Evolutionary conservation across 2,329 filamentous ascomycete species (phyloP).

Genomic region (Aureobasidium subglaciale): DNA sequence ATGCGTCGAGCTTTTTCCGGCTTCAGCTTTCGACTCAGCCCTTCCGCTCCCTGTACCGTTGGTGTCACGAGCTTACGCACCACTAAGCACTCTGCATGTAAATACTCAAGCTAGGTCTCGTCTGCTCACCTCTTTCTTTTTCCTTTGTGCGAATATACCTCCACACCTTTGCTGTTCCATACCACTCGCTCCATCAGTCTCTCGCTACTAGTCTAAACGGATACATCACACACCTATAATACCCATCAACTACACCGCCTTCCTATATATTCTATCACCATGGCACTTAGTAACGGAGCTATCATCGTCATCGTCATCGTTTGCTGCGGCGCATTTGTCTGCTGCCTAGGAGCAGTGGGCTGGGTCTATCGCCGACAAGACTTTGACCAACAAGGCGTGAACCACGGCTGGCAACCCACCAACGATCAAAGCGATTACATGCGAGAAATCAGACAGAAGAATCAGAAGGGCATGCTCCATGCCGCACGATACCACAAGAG

Average conservation of each 20-base stretch:
- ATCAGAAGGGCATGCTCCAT: not conserved
- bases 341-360: not conserved
- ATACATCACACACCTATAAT: too few relatives aligned
- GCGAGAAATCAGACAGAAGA: not conserved
- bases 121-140: not conserved
- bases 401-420: constrained; percentile 5
- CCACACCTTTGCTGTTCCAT: not conserved
- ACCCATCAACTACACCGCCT: not conserved
- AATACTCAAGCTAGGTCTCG: not conserved
- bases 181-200: not conserved
- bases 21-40: not conserved
- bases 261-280: not conserved
- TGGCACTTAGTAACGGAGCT: not conserved
- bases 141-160: not conserved
- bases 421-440: constrained; percentile 8
- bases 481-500: not conserved
- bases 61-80: constrained; percentile 7
- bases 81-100: not conserved
- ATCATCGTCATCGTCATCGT: constrained; percentile 9
- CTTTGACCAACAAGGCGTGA: not conserved
- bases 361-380: not conserved
- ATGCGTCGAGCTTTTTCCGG: not conserved
- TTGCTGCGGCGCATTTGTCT: constrained; percentile 2
- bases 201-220: not conserved
- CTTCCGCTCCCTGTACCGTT: not conserved